Evolutionary conservation across 1,139 yeast species (phyloP).

Genomic region (Magnusiomyces tetraspermus): DNA sequence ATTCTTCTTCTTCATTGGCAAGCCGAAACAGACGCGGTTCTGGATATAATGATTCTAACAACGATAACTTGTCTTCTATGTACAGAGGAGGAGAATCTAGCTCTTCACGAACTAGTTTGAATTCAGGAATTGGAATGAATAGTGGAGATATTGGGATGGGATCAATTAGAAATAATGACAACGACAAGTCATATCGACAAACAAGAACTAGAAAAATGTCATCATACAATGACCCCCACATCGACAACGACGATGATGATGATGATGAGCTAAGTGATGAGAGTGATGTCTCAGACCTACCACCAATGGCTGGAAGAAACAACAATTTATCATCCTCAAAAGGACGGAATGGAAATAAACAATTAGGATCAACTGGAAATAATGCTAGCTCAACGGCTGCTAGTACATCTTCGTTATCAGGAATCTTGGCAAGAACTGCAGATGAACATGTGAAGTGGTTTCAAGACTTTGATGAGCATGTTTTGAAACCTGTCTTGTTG

Average conservation of each 20-base stretch:
- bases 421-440: conserved; percentile 39
- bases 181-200: conserved; percentile 3
- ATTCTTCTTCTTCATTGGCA: no score
- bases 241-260: conserved; percentile 15
- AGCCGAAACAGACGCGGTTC: no score
- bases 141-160: conserved; percentile 2
- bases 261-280: conserved; percentile 22
- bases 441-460: conserved; percentile 89
- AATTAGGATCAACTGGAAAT: neutral
- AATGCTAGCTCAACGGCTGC: conserved; percentile 1
- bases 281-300: conserved; percentile 24
- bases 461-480: conserved; percentile 84
- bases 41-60: neutral
- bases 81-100: no score
- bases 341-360: no score
- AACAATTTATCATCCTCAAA: no score
- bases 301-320: conserved; percentile 27
- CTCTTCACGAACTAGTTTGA: no score
- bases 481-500: conserved; percentile 87
- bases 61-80: no score
- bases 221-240: conserved; percentile 20
- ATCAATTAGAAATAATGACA: conserved; percentile 2
- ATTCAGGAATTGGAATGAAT: neutral
- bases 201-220: conserved; percentile 19
- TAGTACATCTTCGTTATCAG: conserved; percentile 26